These are phyloP conservation scores for Syzygium malaccense DNA, from an alignment of 441 rosid genomes.

Conservation along the genomic window DNA sequence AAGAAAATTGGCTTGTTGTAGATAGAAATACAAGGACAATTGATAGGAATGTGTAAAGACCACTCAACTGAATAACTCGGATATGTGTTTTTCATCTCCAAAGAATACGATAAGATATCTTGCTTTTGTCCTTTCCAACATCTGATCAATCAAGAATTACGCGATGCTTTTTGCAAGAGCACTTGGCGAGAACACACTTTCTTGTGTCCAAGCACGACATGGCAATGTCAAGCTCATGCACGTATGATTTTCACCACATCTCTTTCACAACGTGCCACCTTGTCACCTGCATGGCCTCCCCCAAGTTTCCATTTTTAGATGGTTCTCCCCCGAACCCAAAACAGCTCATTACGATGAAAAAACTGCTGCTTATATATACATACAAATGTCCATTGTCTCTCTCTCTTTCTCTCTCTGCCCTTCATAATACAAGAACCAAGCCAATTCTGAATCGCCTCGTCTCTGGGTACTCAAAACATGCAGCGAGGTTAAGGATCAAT, in stretches of 20 bases:
- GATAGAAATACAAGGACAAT: neutral
- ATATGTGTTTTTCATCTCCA: neutral
- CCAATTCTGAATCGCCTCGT: neutral
- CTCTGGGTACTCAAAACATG: conserved; percentile 20
- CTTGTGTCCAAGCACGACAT: neutral
- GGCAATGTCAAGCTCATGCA: neutral
- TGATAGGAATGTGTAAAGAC: too few species aligned
- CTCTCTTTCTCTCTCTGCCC: neutral
- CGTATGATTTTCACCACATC: neutral
- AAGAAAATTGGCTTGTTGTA: too few species aligned
- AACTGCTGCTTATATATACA: neutral
- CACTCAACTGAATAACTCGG: too few species aligned
- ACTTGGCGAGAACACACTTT: neutral
- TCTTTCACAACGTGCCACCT: neutral
- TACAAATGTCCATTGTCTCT: neutral
- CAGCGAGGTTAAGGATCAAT: conserved; percentile 23
- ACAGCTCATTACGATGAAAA: neutral
- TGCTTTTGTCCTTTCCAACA: neutral
- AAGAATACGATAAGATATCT: neutral
- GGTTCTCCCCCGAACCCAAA: neutral
- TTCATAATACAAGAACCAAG: neutral
- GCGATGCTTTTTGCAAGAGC: neutral
- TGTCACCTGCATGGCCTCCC: neutral
- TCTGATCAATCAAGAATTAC: neutral
- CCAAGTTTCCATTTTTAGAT: neutral